These are phyloP conservation scores for Debaryomycetaceae sp. DNA, from an alignment of 1,139 yeast species.

Conservation along the genomic window DNA sequence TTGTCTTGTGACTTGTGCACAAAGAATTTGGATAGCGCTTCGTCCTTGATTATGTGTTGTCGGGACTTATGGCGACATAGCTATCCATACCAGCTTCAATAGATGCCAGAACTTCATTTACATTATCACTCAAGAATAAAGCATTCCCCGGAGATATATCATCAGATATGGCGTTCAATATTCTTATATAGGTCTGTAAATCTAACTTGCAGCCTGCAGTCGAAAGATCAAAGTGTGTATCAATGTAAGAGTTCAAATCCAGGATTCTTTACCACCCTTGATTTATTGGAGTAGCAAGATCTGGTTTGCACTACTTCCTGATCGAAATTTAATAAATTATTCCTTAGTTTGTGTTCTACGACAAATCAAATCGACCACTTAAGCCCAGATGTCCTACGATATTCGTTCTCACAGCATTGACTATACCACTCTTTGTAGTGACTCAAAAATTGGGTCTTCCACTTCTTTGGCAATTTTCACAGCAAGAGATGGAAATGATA, in stretches of 20 bases:
- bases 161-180: conserved; percentile 45
- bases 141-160: conserved; percentile 27
- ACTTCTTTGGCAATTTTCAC: not conserved
- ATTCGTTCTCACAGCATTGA: conserved; percentile 72
- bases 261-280: conserved; percentile 20
- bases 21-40: conserved; percentile 19
- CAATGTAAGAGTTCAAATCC: conserved; percentile 52
- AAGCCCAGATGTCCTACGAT: conserved; percentile 73
- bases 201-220: conserved; percentile 76
- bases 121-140: conserved; percentile 74
- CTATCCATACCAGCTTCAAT: conserved; percentile 58
- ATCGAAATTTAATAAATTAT: conserved; percentile 63
- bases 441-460: conserved; percentile 69
- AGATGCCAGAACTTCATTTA: conserved; percentile 71
- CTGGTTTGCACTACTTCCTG: conserved; percentile 90
- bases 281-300: conserved; percentile 71
- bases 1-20: conserved; percentile 18
- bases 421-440: conserved; percentile 86
- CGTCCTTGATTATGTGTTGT: conserved; percentile 54
- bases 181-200: conserved; percentile 53
- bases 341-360: conserved; percentile 23
- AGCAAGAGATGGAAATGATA: not conserved
- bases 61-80: conserved; percentile 65
- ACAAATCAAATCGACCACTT: conserved; percentile 66
- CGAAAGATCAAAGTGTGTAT: conserved; percentile 80